These are phyloP conservation scores for Lagenaria siceraria DNA, from an alignment of 306 rosid species.

Conservation along the genomic window DNA sequence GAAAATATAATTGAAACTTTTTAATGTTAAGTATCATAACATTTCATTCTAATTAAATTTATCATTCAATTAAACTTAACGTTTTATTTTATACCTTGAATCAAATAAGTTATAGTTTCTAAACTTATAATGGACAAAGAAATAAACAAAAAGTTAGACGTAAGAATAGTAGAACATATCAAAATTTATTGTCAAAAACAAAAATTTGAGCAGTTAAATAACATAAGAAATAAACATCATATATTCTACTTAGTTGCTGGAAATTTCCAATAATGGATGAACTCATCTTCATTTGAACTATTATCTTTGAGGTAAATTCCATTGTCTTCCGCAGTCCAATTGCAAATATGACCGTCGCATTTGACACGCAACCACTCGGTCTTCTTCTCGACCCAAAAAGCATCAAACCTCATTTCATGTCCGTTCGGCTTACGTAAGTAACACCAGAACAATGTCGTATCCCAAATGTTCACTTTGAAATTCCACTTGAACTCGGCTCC, in stretches of 20 bases:
- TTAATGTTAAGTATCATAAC: too few relatives aligned
- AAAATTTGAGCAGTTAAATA: neutral
- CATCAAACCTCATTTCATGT: neutral
- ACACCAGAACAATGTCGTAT: constrained; percentile 11
- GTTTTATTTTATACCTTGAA: too few relatives aligned
- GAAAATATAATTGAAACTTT: too few relatives aligned
- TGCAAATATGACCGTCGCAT: neutral
- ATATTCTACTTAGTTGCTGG: neutral
- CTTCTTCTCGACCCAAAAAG: constrained; percentile 6
- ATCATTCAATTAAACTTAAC: too few relatives aligned
- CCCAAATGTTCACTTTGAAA: constrained; percentile 6
- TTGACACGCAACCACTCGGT: neutral
- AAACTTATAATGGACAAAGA: too few relatives aligned
- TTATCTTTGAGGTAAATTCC: neutral
- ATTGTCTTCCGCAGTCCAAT: constrained; percentile 10
- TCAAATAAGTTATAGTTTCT: too few relatives aligned
- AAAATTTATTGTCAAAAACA: neutral
- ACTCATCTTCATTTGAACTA: neutral
- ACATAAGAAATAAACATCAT: neutral
- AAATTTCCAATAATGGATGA: neutral
- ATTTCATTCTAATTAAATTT: too few relatives aligned
- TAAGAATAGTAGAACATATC: too few relatives aligned
- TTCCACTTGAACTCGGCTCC: neutral
- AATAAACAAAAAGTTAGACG: neutral
- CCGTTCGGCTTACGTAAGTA: neutral